phyloP scores from a whole-genome alignment of 768 basidiomycete species.

The Lentinula edodes region DNA sequence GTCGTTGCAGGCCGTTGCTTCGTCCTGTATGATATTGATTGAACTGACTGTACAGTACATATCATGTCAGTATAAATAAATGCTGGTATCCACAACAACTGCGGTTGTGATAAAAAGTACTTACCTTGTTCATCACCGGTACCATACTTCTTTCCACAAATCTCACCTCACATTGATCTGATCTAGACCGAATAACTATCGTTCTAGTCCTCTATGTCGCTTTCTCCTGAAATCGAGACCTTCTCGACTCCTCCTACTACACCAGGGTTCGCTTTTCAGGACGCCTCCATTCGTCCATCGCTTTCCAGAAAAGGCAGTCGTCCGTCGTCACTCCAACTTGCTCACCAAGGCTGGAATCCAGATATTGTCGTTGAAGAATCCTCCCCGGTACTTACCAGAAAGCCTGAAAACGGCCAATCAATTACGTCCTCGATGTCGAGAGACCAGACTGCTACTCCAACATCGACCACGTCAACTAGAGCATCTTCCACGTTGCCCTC shows the following conservation, averaged over 20 bases:
- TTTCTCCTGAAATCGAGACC: constrained; percentile 29
- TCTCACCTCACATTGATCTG: background rate
- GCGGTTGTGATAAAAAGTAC: background rate
- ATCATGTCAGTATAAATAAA: background rate
- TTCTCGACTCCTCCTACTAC: constrained; percentile 40
- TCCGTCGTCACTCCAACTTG: constrained; percentile 40
- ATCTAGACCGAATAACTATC: background rate
- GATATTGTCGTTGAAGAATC: constrained; percentile 37
- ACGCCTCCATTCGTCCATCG: constrained; percentile 26
- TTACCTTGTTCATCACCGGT: background rate
- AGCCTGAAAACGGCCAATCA: constrained; percentile 10
- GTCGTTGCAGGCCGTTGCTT: background rate
- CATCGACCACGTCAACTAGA: background rate
- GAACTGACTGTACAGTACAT: background rate
- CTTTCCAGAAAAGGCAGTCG: constrained; percentile 37
- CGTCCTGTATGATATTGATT: background rate
- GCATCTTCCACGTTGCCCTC: background rate
- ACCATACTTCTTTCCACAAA: background rate
- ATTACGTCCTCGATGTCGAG: constrained; percentile 4
- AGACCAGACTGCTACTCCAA: constrained; percentile 4
- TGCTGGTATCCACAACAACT: background rate
- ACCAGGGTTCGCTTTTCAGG: constrained; percentile 19
- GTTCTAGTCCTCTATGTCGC: constrained; percentile 1
- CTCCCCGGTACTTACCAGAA: constrained; percentile 25
- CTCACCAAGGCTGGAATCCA: constrained; percentile 34